A percentile compares a stretch with the other conserved stretches of the same genome.
These are phyloP conservation scores for Pleurotus sapidus DNA, from an alignment of 768 basidiomycete species.

Conservation along the genomic window DNA sequence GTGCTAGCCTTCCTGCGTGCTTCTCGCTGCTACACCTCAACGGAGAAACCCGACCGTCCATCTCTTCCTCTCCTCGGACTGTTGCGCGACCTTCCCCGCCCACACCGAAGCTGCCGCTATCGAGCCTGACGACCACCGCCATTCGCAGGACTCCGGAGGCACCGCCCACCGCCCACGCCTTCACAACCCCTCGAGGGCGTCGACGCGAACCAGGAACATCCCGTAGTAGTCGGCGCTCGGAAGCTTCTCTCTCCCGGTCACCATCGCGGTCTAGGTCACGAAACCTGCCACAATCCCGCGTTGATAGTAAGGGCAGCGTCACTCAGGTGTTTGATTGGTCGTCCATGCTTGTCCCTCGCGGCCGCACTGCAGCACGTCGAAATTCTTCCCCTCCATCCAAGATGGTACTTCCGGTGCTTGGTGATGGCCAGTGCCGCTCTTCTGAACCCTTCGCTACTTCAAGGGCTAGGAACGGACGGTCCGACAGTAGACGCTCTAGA, in stretches of 20 bases:
- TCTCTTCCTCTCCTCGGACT: conserved; percentile 46
- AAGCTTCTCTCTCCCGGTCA: conserved; percentile 33
- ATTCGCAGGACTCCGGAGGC: conserved; percentile 13
- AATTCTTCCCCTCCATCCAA: conserved; percentile 60
- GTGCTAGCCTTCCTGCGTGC: conserved; percentile 71
- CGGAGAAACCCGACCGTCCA: conserved; percentile 35
- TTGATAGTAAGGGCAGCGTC: conserved; percentile 22
- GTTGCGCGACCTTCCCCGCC: conserved; percentile 54
- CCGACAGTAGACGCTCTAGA: conserved; percentile 33
- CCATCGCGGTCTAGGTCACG: conserved; percentile 38
- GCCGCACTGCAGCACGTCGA: conserved; percentile 48
- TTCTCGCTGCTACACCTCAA: conserved; percentile 68
- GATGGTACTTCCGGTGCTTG: conserved; percentile 34
- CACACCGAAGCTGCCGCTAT: conserved; percentile 50
- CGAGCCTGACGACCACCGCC: conserved; percentile 17
- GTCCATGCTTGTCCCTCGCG: conserved; percentile 39
- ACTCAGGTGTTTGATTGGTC: conserved; percentile 49
- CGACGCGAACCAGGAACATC: conserved; percentile 36
- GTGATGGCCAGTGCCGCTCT: conserved; percentile 24
- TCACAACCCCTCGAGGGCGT: conserved; percentile 53
- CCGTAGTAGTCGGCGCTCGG: conserved; percentile 27
- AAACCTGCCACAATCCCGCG: conserved; percentile 15
- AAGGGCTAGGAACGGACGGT: conserved; percentile 20
- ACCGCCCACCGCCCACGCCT: background rate
- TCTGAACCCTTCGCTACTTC: conserved; percentile 20